Percentiles rank a stretch among this genome's conserved stretches.
These are phyloP conservation scores for Chaetomium sp. DNA, from an alignment of 2,329 filamentous ascomycete genomes.

Conservation along the genomic window DNA sequence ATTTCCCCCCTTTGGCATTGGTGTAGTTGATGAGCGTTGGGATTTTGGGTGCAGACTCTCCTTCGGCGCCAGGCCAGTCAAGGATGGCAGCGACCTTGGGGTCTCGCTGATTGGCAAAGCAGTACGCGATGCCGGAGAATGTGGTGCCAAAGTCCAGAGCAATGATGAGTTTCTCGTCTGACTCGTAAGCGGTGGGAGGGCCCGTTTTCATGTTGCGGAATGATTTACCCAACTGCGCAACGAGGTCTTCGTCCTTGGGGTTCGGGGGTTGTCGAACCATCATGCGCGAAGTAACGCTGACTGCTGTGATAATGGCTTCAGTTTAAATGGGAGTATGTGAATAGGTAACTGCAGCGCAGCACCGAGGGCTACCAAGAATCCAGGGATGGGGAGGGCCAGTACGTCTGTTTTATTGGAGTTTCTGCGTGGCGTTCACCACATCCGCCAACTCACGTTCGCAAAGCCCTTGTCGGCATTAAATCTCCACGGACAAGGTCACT, in stretches of 20 bases:
- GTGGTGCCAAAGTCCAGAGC: constrained; percentile 10
- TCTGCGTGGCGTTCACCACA: neutral
- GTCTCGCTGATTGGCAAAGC: constrained; percentile 10
- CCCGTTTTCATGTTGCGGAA: neutral
- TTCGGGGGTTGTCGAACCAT: neutral
- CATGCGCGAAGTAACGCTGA: neutral
- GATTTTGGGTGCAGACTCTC: constrained; percentile 8
- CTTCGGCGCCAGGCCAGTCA: constrained; percentile 9
- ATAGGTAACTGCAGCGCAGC: neutral
- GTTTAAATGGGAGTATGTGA: neutral
- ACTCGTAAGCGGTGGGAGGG: neutral
- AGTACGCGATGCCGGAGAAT: constrained; percentile 5
- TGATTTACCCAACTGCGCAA: neutral
- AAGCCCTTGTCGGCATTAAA: neutral
- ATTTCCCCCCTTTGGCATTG: neutral
- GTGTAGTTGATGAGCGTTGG: constrained; percentile 8
- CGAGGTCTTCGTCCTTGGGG: neutral
- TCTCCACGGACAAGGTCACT: neutral
- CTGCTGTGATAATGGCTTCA: neutral
- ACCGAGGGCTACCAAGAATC: neutral
- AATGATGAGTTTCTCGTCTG: constrained; percentile 10
- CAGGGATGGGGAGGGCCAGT: neutral
- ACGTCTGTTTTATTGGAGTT: neutral
- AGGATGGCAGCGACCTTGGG: constrained; percentile 7
- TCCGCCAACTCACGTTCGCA: neutral